A percentile compares a stretch with the other conserved stretches of the same genome.
phyloP scores from a whole-genome alignment of 306 rosid genomes.

The Aeschynomene evenia region DNA sequence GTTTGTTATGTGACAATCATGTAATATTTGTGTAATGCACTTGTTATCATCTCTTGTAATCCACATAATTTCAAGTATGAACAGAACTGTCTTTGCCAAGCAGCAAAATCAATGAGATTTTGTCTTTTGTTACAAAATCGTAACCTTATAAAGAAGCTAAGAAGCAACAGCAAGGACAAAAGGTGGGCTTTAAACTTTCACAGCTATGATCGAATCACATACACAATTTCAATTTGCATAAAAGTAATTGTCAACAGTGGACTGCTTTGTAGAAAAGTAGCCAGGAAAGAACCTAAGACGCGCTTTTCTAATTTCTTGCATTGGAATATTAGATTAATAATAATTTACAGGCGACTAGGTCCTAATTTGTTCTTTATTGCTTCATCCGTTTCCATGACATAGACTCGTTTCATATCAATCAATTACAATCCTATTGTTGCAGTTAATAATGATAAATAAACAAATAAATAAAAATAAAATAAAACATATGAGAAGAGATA shows the following conservation, averaged over 20 bases:
- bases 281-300: background rate
- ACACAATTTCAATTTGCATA: background rate
- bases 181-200: background rate
- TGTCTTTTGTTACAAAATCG: background rate
- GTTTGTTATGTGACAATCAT: conserved; percentile 9
- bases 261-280: background rate
- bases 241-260: background rate
- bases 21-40: background rate
- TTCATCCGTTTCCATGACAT: too few relatives aligned
- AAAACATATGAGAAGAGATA: background rate
- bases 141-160: background rate
- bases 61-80: background rate
- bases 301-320: background rate
- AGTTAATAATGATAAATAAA: background rate
- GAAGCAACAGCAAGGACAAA: background rate
- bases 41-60: background rate
- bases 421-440: background rate
- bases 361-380: too few relatives aligned
- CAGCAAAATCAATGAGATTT: background rate
- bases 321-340: background rate
- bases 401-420: background rate
- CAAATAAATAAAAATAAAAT: background rate
- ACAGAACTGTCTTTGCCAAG: background rate
- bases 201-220: background rate
- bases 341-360: background rate